Evolutionary conservation across 306 rosid species (phyloP), one percentile per base, ranked within the genome.

Genomic region (Vachellia pachyceras): DNA sequence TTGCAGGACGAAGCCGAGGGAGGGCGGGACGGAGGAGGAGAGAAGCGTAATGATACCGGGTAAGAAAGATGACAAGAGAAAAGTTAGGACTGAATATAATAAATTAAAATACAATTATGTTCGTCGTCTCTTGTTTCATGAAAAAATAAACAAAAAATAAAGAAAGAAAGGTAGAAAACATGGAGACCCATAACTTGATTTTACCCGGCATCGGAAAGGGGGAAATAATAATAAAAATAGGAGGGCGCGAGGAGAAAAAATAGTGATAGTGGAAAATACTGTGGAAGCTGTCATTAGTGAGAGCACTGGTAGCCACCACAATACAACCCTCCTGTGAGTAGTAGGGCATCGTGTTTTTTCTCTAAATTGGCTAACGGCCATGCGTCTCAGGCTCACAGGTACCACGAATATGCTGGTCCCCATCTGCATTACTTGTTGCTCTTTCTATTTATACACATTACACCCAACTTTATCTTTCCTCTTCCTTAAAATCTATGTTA

Each of bases 201-300:
- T 74, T 81, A 84, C 84, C 83, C 77, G 50, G 47, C 14, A 75
- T 74, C 46, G 72, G 23, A 58, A 23, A 22, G 6, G 35, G 60
- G 60, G 5, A 58, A 58, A 58, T 55, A 20, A 55, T n/a, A 55
- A 55, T n/a, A 55, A 55, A 18, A 55, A 55, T 55, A 55, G 61
- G 61, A 6, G 25, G 61, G n/a, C 25, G 10, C 25, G 10, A 10
- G 35, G 67, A 74, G 40, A 40, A 50, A 52, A 68, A 55, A 12
- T 20, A 83, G 69, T 83, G 83, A 60, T 75, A 93, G 91, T 88
- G 97, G 94, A 88, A 85, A 85, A 88, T 72, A 91, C 91, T 88
- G 87, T 89, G 90, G 80, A 40, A 75, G 76, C 81, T 72, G 76
- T 86, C 82, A 55, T 82, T 73, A 79, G 83, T 45, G 22, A 77